Conservation (phyloP, 306 rosid genomes). For the Clitoria ternatea region DNA sequence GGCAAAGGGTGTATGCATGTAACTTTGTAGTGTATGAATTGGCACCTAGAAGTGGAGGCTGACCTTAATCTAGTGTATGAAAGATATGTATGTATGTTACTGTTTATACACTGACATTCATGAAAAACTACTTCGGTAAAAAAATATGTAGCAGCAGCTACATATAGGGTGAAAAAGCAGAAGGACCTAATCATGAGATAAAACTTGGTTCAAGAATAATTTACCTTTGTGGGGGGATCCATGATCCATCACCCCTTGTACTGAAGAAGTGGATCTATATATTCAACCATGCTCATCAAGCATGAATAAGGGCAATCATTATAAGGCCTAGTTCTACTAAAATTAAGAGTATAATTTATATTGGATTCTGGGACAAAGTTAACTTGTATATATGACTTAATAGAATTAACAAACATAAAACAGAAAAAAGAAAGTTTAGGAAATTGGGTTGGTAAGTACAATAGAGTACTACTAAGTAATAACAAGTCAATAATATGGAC, state of each 20-base stretch:
- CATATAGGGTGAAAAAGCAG: neutral
- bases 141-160: neutral
- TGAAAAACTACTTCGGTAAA: slow-evolving; percentile 17
- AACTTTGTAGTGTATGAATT: neutral
- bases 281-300: slow-evolving; percentile 4
- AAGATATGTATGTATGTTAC: neutral
- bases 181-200: neutral
- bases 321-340: neutral
- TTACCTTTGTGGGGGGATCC: neutral
- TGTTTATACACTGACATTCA: slow-evolving; percentile 13
- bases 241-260: neutral
- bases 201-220: slow-evolving; percentile 4
- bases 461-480: too few relatives aligned
- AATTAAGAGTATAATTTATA: neutral
- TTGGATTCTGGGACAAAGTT: neutral
- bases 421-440: neutral
- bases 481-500: neutral
- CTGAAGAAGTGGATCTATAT: slow-evolving; percentile 20
- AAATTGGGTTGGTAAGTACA: neutral
- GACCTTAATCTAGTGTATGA: slow-evolving; percentile 12
- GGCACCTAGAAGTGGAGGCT: neutral
- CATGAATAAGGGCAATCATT: slow-evolving; percentile 11
- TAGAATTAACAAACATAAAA: neutral
- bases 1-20: neutral
- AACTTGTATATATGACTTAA: neutral